A percentile compares a stretch with the other conserved stretches of the same genome.
Evolutionary conservation across 2,329 filamentous ascomycete genomes (phyloP).

Genomic region (Coniochaeta ligniaria): DNA sequence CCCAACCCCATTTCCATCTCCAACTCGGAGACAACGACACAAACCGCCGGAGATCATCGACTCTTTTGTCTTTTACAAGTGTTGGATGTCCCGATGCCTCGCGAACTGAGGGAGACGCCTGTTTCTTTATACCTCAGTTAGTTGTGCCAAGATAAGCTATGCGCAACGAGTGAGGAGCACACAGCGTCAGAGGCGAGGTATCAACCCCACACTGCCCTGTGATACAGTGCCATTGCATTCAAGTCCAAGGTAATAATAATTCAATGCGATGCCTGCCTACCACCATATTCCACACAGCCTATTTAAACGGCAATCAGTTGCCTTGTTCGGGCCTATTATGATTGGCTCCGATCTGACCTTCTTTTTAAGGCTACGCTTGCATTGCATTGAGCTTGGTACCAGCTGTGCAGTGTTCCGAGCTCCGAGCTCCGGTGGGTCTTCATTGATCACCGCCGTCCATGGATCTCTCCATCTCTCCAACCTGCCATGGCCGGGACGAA

Average conservation of each 20-base stretch:
- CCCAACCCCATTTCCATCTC: neutral
- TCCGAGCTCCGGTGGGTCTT: neutral
- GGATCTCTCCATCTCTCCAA: neutral
- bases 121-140: too few relatives aligned
- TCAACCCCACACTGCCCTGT: too few relatives aligned
- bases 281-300: neutral
- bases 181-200: too few relatives aligned
- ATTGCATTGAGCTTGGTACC: neutral
- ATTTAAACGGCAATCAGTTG: neutral
- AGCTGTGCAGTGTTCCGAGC: neutral
- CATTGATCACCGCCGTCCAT: neutral
- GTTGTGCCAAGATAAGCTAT: too few relatives aligned
- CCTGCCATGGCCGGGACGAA: neutral
- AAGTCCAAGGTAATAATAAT: neutral
- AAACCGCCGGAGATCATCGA: too few relatives aligned
- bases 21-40: neutral
- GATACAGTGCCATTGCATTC: neutral
- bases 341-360: neutral
- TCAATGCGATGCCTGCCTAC: neutral
- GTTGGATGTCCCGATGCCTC: too few relatives aligned
- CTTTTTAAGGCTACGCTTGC: neutral
- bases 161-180: too few relatives aligned
- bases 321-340: neutral
- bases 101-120: too few relatives aligned
- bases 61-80: too few relatives aligned